Conservation (phyloP, 1,284 basidiomycete genomes). For the Ceratobasidium sp. region DNA sequence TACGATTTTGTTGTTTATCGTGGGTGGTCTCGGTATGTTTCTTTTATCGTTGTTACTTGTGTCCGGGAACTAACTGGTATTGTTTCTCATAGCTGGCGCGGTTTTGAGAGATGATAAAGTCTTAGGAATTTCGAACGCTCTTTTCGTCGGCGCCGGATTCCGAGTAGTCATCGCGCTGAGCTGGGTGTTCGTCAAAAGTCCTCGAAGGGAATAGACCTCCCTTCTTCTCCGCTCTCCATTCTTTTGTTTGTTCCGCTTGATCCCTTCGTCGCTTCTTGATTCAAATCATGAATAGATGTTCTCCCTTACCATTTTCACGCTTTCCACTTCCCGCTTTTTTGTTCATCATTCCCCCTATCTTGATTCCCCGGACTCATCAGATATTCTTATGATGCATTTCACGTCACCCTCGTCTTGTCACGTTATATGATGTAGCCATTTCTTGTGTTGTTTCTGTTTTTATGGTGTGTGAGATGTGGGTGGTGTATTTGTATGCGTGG, state of each 20-base stretch:
- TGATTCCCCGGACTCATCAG: neutral
- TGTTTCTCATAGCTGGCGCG: neutral
- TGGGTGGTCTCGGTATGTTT: constrained; percentile 29
- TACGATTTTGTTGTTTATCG: constrained; percentile 27
- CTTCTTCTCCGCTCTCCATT: neutral
- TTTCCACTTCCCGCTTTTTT: neutral
- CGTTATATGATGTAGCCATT: constrained; percentile 14
- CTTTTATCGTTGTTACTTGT: neutral
- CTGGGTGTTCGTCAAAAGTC: constrained; percentile 12
- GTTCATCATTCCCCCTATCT: neutral
- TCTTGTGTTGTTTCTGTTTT: neutral
- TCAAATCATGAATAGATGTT: too few species aligned
- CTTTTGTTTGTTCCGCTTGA: neutral
- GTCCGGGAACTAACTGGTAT: neutral
- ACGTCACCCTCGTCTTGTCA: neutral
- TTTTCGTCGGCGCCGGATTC: constrained; percentile 33
- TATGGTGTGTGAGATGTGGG: neutral
- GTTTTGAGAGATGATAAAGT: constrained; percentile 22
- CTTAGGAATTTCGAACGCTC: constrained; percentile 4
- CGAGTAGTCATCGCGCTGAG: constrained; percentile 15
- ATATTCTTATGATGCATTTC: neutral
- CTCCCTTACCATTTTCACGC: neutral
- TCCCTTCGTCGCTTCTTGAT: neutral
- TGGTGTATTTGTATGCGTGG: constrained; percentile 8
- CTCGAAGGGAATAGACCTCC: neutral